Conservation (phyloP, 2,329 filamentous ascomycete genomes). For the Fusarium anguioides region DNA sequence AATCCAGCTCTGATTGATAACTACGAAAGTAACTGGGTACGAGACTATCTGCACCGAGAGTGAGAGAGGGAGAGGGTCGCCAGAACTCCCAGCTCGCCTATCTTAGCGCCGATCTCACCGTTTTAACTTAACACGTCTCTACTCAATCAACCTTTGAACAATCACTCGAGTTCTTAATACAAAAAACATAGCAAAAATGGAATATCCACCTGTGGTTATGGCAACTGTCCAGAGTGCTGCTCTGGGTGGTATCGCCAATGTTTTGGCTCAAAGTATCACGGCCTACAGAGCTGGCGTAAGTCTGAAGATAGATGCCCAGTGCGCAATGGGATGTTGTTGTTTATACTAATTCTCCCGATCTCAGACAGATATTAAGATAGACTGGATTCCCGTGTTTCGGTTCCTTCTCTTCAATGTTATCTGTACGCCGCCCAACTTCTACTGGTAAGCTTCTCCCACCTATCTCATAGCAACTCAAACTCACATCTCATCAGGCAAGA, state of each 20-base stretch:
- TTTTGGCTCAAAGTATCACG: slow-evolving; percentile 77
- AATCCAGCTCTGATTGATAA: not conserved
- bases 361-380: slow-evolving; percentile 70
- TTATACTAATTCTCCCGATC: not conserved
- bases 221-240: slow-evolving; percentile 74
- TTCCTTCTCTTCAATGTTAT: slow-evolving; percentile 80
- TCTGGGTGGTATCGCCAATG: slow-evolving; percentile 74
- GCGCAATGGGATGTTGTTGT: no score
- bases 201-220: slow-evolving; percentile 62
- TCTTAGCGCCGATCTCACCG: slow-evolving; percentile 29
- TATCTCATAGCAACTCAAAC: slow-evolving; percentile 24
- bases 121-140: slow-evolving; percentile 25
- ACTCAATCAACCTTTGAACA: not conserved
- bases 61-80: slow-evolving; percentile 1
- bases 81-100: slow-evolving; percentile 20
- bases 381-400: slow-evolving; percentile 76
- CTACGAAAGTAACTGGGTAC: not conserved
- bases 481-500: slow-evolving; percentile 69
- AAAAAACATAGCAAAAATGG: slow-evolving; percentile 36
- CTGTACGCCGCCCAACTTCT: slow-evolving; percentile 82
- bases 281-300: slow-evolving; percentile 70
- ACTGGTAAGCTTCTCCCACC: slow-evolving; percentile 69
- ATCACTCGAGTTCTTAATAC: not conserved
- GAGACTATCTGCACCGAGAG: no score
- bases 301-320: not conserved